phyloP scores from a whole-genome alignment of 768 basidiomycete species.

The Leccinum boreale region DNA sequence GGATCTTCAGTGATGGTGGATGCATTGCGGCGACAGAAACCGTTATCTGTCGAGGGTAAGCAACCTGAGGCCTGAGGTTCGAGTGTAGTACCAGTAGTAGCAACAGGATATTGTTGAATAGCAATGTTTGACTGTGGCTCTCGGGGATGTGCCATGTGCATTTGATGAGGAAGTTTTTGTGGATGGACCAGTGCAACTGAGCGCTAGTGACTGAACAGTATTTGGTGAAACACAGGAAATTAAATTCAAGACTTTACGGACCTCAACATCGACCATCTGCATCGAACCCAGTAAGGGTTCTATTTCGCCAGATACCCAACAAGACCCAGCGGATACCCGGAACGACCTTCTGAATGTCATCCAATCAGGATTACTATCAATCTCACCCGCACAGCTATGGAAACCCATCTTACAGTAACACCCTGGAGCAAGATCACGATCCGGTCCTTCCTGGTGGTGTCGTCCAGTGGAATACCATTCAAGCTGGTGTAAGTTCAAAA shows the following conservation, averaged over 20 bases:
- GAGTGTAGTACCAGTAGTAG: not conserved
- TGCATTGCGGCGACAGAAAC: not conserved
- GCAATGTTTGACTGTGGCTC: not conserved
- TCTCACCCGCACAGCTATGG: conserved; percentile 8
- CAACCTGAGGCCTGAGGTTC: not conserved
- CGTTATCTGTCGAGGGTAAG: not conserved
- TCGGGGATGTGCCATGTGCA: not conserved
- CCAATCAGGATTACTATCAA: conserved; percentile 26
- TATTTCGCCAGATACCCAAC: conserved; percentile 15
- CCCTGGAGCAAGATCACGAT: conserved; percentile 30
- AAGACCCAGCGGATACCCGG: conserved; percentile 14
- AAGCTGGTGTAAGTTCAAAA: conserved; percentile 18
- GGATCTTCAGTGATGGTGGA: not conserved
- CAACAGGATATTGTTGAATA: not conserved
- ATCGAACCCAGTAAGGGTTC: not conserved
- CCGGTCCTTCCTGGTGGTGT: conserved; percentile 25
- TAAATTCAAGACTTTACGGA: not conserved
- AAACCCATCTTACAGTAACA: conserved; percentile 11
- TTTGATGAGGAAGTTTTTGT: not conserved
- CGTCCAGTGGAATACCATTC: conserved; percentile 19
- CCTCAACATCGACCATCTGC: conserved; percentile 6
- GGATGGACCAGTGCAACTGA: not conserved
- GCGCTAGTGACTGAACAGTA: conserved; percentile 1
- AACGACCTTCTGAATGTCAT: conserved; percentile 19
- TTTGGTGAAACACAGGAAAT: not conserved